These are phyloP conservation scores for Chytridium lagenaria DNA, from an alignment of 371 early-diverging fungal genomes.

Conservation along the genomic window DNA sequence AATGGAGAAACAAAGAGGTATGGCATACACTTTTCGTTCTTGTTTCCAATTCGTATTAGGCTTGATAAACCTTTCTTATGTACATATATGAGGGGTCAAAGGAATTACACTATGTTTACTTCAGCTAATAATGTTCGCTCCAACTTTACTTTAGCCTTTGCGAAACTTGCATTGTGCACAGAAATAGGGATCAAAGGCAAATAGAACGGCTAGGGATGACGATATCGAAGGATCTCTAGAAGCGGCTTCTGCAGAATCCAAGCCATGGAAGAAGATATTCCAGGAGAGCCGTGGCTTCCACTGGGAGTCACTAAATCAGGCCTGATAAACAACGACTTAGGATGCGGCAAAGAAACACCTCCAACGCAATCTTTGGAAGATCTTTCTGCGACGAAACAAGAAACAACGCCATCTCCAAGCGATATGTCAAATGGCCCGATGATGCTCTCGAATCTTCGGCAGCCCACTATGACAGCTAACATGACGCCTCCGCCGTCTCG, in stretches of 20 bases:
- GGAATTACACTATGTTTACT: too few relatives aligned
- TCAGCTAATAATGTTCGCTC: too few relatives aligned
- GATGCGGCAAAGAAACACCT: not conserved
- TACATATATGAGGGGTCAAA: too few relatives aligned
- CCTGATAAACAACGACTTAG: not conserved
- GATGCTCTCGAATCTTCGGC: not conserved
- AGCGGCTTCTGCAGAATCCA: not conserved
- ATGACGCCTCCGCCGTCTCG: not conserved
- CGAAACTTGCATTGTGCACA: not conserved
- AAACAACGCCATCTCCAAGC: not conserved
- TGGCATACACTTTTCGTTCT: too few relatives aligned
- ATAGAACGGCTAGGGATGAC: not conserved
- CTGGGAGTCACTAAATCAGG: not conserved
- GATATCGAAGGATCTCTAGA: not conserved
- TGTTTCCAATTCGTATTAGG: too few relatives aligned
- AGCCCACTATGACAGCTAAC: not conserved
- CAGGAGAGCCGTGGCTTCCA: constrained; percentile 7
- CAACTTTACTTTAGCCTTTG: not conserved
- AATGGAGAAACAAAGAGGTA: too few relatives aligned
- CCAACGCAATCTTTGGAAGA: not conserved
- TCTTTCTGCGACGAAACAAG: not conserved
- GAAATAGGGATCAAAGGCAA: not conserved
- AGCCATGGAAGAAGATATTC: not conserved
- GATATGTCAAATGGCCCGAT: not conserved
- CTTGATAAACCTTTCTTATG: too few relatives aligned